These are phyloP conservation scores for Kodamaea neixiangensis DNA, from an alignment of 805 yeast species.

Conservation along the genomic window DNA sequence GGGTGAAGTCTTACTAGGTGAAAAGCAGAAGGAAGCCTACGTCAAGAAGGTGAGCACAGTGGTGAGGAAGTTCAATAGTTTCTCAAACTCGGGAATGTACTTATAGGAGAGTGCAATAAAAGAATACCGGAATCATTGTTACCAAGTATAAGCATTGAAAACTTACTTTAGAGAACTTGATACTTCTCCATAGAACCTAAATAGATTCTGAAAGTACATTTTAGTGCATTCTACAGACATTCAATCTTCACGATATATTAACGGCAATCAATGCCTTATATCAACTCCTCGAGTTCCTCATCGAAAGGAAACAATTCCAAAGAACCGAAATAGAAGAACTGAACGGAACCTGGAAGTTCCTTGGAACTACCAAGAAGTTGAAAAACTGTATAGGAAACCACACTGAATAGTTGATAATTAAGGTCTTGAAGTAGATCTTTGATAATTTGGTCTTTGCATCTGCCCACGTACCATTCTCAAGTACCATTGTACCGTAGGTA, in stretches of 20 bases:
- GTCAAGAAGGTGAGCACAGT: conserved; percentile 20
- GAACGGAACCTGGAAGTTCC: conserved; percentile 84
- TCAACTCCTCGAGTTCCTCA: conserved; percentile 39
- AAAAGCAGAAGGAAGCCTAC: conserved; percentile 9
- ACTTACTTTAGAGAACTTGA: too few relatives aligned
- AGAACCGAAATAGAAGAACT: conserved; percentile 82
- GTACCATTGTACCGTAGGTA: conserved; percentile 76
- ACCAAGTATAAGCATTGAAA: too few relatives aligned
- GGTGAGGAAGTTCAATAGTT: conserved; percentile 26
- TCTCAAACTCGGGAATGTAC: conserved; percentile 30
- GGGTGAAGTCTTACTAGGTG: conserved; percentile 8
- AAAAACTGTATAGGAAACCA: conserved; percentile 84
- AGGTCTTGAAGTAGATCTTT: conserved; percentile 65
- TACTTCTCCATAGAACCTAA: too few relatives aligned
- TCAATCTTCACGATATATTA: background rate
- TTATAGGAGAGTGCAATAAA: background rate
- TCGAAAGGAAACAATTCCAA: conserved; percentile 92
- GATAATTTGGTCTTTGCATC: conserved; percentile 66
- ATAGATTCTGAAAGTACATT: too few relatives aligned
- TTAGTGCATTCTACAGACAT: background rate
- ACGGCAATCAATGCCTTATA: background rate
- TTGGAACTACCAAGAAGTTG: conserved; percentile 70
- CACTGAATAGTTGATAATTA: conserved; percentile 67
- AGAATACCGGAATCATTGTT: background rate
- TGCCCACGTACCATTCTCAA: conserved; percentile 70